Evolutionary conservation across 1,284 basidiomycete genomes (phyloP).

Genomic region (Athelia sp.): DNA sequence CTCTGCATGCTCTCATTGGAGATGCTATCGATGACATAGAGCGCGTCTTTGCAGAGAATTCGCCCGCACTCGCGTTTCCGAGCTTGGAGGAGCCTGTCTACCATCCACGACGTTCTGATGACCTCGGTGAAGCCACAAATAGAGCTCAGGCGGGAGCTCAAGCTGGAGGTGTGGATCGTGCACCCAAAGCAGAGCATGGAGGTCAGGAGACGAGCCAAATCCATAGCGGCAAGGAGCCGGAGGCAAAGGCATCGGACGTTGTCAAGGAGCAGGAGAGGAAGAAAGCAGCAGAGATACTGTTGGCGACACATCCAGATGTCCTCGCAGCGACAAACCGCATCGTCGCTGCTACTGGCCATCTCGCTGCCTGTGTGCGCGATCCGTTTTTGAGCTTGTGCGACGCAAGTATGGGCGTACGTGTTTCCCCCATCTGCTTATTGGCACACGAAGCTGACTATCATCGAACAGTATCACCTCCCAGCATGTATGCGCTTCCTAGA

Average conservation of each 20-base stretch:
- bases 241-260: too few species aligned
- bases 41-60: conserved; percentile 39
- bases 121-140: conserved; percentile 20
- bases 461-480: conserved; percentile 58
- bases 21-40: conserved; percentile 67
- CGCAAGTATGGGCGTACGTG: conserved; percentile 57
- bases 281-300: conserved; percentile 34
- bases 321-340: conserved; percentile 55
- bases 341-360: conserved; percentile 62
- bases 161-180: too few species aligned
- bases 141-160: too few species aligned
- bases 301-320: conserved; percentile 54
- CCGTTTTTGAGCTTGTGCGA: conserved; percentile 67
- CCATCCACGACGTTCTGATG: conserved; percentile 24
- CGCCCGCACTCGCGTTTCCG: conserved; percentile 13
- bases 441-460: conserved; percentile 5
- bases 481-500: conserved; percentile 66
- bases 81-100: conserved; percentile 10
- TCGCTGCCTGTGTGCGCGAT: conserved; percentile 54
- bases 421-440: conserved; percentile 1
- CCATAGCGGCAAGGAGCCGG: too few species aligned
- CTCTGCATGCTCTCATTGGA: conserved; percentile 60
- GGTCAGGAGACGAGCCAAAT: too few species aligned
- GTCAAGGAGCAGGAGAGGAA: too few species aligned
- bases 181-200: too few species aligned